Conservation (phyloP, 1,139 yeast genomes). For the Saccharomyces hybrid region DNA sequence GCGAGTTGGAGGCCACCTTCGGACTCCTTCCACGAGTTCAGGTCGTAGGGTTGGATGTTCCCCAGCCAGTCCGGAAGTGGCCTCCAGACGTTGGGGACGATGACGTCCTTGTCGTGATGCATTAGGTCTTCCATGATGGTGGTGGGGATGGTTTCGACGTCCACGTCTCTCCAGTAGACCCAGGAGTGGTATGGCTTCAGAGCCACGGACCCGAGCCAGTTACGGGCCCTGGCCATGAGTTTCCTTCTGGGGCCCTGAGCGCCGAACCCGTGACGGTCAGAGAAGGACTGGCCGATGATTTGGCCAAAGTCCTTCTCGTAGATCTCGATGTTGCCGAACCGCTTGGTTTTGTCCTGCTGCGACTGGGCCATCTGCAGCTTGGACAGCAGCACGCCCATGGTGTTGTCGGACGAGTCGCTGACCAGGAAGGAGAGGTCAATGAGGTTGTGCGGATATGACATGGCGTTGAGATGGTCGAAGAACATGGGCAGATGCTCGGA, state of each 20-base stretch:
- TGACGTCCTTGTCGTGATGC: constrained; percentile 66
- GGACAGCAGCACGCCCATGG: constrained; percentile 43
- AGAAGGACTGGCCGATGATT: constrained; percentile 54
- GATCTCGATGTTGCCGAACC: constrained; percentile 50
- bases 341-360: constrained; percentile 36
- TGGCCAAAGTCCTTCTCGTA: constrained; percentile 66
- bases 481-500: constrained; percentile 61
- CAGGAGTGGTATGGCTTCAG: constrained; percentile 80
- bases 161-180: constrained; percentile 94
- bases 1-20: constrained; percentile 65
- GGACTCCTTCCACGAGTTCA: constrained; percentile 84
- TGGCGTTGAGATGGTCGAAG: constrained; percentile 49
- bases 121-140: constrained; percentile 71
- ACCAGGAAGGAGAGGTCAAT: constrained; percentile 60
- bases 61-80: constrained; percentile 72
- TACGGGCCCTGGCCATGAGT: constrained; percentile 84
- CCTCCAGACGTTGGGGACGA: constrained; percentile 90
- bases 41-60: constrained; percentile 75
- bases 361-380: constrained; percentile 44
- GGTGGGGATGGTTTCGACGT: constrained; percentile 76
- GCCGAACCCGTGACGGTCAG: constrained; percentile 64
- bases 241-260: constrained; percentile 78
- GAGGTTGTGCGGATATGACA: constrained; percentile 60
- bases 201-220: constrained; percentile 74
- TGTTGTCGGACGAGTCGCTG: constrained; percentile 53